Conservation (phyloP, 2,329 filamentous ascomycete species). For the Cytospora paraplurivora region DNA sequence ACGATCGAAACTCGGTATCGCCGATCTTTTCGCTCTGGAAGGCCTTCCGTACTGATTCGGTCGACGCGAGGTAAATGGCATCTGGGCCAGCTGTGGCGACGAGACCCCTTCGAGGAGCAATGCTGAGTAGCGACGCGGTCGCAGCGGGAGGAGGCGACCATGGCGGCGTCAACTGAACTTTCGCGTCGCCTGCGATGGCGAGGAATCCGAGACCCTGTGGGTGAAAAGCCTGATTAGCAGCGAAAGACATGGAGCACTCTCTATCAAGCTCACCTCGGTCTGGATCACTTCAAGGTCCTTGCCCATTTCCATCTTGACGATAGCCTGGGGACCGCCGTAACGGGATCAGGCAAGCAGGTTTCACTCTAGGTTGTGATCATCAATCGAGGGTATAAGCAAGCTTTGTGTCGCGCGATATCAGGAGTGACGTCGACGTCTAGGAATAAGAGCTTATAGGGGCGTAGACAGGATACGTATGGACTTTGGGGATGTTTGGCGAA, state of each 20-base stretch:
- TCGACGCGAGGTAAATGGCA: slow-evolving; percentile 72
- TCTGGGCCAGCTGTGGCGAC: slow-evolving; percentile 87
- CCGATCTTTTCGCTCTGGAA: slow-evolving; percentile 63
- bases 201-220: slow-evolving; percentile 75
- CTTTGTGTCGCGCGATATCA: background rate
- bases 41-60: slow-evolving; percentile 74
- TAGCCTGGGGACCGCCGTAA: slow-evolving; percentile 27
- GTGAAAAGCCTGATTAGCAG: slow-evolving; percentile 30
- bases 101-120: slow-evolving; percentile 78
- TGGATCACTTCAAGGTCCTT: slow-evolving; percentile 75
- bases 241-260: slow-evolving; percentile 17
- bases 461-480: background rate
- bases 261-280: slow-evolving; percentile 67
- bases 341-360: slow-evolving; percentile 25
- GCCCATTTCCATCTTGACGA: slow-evolving; percentile 48
- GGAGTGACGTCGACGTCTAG: background rate
- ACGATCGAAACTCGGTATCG: slow-evolving; percentile 67
- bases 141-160: slow-evolving; percentile 78
- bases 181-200: slow-evolving; percentile 76
- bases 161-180: slow-evolving; percentile 75
- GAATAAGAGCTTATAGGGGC: background rate
- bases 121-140: slow-evolving; percentile 79
- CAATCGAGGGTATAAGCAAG: background rate
- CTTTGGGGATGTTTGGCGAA: background rate
- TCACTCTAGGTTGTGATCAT: slow-evolving; percentile 22